Conservation (phyloP, 2,329 filamentous ascomycete species). For the Karstenula rhodostoma region DNA sequence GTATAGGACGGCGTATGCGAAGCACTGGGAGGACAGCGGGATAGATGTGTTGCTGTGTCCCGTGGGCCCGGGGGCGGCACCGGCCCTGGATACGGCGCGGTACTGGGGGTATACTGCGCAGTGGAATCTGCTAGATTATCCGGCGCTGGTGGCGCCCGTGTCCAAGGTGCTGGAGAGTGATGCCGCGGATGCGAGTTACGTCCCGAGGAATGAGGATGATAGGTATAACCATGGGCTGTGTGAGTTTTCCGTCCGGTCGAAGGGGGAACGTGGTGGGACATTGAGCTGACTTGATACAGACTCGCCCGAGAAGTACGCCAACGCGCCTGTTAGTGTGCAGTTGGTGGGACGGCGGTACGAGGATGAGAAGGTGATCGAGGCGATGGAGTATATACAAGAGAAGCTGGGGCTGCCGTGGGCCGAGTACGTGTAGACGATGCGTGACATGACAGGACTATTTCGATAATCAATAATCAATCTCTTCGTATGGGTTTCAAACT, state of each 20-base stretch:
- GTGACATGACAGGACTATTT: not conserved
- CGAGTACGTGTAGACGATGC: conserved; percentile 7
- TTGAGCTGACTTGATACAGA: conserved; percentile 29
- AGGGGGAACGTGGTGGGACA: not conserved
- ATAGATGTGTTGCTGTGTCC: conserved; percentile 69
- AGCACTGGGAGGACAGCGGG: conserved; percentile 46
- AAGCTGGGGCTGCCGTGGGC: conserved; percentile 35
- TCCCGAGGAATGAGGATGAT: conserved; percentile 57
- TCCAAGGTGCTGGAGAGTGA: conserved; percentile 51
- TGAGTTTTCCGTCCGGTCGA: conserved; percentile 32
- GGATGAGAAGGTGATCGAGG: conserved; percentile 60
- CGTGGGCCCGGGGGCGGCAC: conserved; percentile 61
- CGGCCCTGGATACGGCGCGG: conserved; percentile 57
- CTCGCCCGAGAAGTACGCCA: conserved; percentile 54
- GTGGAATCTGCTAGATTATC: conserved; percentile 74
- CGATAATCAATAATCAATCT: not conserved
- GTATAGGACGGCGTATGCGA: conserved; percentile 52
- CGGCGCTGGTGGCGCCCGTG: conserved; percentile 66
- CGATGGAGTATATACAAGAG: conserved; percentile 44
- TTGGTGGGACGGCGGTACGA: conserved; percentile 60
- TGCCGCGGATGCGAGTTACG: conserved; percentile 47
- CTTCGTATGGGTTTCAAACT: not conserved
- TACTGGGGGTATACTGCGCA: conserved; percentile 70
- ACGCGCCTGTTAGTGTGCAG: conserved; percentile 61
- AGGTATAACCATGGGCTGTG: conserved; percentile 57